phyloP scores from a whole-genome alignment of 2,329 filamentous ascomycete species.

The Colletotrichum siamense region DNA sequence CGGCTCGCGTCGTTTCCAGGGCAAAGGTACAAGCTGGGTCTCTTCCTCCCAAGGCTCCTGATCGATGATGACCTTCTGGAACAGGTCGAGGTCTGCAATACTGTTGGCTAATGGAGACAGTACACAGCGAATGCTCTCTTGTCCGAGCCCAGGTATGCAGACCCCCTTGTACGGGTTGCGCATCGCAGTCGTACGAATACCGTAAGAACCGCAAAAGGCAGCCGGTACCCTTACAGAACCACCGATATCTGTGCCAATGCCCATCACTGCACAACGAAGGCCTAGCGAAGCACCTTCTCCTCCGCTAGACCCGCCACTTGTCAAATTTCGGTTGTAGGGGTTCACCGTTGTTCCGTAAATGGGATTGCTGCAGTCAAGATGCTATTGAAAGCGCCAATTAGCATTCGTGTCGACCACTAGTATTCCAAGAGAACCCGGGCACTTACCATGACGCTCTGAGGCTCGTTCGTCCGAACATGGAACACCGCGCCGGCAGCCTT shows the following conservation, averaged over 20 bases:
- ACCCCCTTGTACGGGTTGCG: conserved; percentile 33
- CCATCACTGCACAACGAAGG: conserved; percentile 44
- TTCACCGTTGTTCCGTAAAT: conserved; percentile 44
- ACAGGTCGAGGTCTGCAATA: conserved; percentile 38
- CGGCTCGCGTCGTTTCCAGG: conserved; percentile 37
- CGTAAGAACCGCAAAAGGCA: conserved; percentile 48
- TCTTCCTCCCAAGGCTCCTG: conserved; percentile 47
- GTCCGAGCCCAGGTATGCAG: conserved; percentile 32
- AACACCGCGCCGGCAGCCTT: conserved; percentile 43
- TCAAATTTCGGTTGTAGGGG: conserved; percentile 42
- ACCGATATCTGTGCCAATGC: conserved; percentile 52
- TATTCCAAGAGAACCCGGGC: neutral
- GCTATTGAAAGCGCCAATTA: neutral
- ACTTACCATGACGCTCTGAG: conserved; percentile 39
- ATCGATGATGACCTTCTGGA: conserved; percentile 41
- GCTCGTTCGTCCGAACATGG: conserved; percentile 47
- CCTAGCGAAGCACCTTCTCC: conserved; percentile 47
- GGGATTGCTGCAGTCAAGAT: conserved; percentile 38
- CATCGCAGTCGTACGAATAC: conserved; percentile 42
- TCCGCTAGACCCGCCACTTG: conserved; percentile 46
- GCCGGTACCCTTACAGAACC: conserved; percentile 50
- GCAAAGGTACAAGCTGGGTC: conserved; percentile 41
- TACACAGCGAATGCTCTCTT: conserved; percentile 39
- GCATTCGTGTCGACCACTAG: accelerated
- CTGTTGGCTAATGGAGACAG: conserved; percentile 25